A percentile compares a stretch with the other conserved stretches of the same genome.
These are phyloP conservation scores for Candida takata DNA, from an alignment of 805 yeast species.

Conservation along the genomic window DNA sequence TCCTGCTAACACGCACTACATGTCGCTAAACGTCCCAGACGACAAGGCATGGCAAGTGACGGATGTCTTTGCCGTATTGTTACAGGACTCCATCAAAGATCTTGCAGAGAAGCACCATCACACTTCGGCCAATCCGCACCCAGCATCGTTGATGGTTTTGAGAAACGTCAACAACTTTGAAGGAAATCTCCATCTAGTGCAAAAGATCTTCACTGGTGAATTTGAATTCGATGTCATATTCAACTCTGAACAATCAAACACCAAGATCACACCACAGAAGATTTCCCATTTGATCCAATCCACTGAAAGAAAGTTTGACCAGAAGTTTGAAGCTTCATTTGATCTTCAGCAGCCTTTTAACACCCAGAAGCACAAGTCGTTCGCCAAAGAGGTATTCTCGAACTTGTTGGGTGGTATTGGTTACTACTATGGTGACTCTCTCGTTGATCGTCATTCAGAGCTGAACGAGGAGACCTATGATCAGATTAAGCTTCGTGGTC, in stretches of 20 bases:
- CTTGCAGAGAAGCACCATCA: slow-evolving; percentile 25
- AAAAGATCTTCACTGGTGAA: slow-evolving; percentile 64
- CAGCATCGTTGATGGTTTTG: slow-evolving; percentile 43
- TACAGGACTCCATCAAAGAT: slow-evolving; percentile 60
- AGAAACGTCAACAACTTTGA: slow-evolving; percentile 51
- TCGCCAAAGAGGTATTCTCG: slow-evolving; percentile 75
- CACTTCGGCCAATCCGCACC: slow-evolving; percentile 24
- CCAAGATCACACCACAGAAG: slow-evolving; percentile 32
- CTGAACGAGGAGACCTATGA: slow-evolving; percentile 67
- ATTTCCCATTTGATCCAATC: slow-evolving; percentile 8
- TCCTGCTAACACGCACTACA: slow-evolving; percentile 55
- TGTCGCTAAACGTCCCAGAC: slow-evolving; percentile 64
- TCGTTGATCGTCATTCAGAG: slow-evolving; percentile 67
- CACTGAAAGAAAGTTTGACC: slow-evolving; percentile 34
- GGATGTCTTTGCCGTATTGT: slow-evolving; percentile 62
- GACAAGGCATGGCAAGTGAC: slow-evolving; percentile 70
- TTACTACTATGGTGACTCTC: slow-evolving; percentile 75
- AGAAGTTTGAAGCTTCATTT: slow-evolving; percentile 45
- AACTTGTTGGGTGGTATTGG: slow-evolving; percentile 88
- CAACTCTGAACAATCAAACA: slow-evolving; percentile 38
- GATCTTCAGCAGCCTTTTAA: slow-evolving; percentile 50
- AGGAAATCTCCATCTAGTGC: slow-evolving; percentile 78
- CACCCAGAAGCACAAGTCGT: slow-evolving; percentile 33
- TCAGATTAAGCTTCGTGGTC: slow-evolving; percentile 39
- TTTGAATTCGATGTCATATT: slow-evolving; percentile 71